Evolutionary conservation across 2,329 filamentous ascomycete genomes (phyloP), one percentile per base, ranked within the genome.

Genomic region (Lasiodiplodia hormozganensis): DNA sequence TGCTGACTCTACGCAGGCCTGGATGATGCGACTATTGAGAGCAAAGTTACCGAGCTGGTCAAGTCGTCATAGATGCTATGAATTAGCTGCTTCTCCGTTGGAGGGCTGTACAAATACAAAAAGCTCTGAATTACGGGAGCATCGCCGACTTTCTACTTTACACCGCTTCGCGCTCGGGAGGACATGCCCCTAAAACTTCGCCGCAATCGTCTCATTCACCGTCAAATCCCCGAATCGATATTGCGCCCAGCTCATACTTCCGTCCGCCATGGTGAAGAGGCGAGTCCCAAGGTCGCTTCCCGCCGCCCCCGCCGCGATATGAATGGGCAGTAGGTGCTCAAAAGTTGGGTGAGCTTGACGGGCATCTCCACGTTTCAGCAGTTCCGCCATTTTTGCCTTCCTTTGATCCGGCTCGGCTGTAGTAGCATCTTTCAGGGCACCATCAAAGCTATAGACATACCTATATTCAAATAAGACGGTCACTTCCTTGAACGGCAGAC

Each of bases 11-110:
- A 34, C 16, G 38, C 34, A 90, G 89, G 89, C 70, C 80, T 92
- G 75, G 86, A 89, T 74, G 89, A 91, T 78, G 87, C 91, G 79
- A 86, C 89, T 73, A 92, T 93, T 71, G 90, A 92, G 81, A 86
- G 88, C 72, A 88, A 87, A 79, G 85, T 92, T 72, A 87, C 88
- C 68, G 82, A 83, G 64, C 79, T 92, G 70, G 89, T 91, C 67
- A 88, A 89, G 69, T 72, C 73, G 5, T 64, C 66, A 21, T 65
- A 69, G 38, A 66, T 53, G 60, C 25, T 34, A 34, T 62, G 57
- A 47, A 62, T 28, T 62, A 64, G 40, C 62, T 40, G 47, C 28
- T 36, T 10, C 47, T 25, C 31, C 36, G 36, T 28, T 28, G 28
- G 51, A 64, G 40, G 43, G 28, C n/a, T 64, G 60, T 64, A 64